These are phyloP conservation scores for Agrocybe chaxingu DNA, from an alignment of 768 basidiomycete species.

Conservation along the genomic window DNA sequence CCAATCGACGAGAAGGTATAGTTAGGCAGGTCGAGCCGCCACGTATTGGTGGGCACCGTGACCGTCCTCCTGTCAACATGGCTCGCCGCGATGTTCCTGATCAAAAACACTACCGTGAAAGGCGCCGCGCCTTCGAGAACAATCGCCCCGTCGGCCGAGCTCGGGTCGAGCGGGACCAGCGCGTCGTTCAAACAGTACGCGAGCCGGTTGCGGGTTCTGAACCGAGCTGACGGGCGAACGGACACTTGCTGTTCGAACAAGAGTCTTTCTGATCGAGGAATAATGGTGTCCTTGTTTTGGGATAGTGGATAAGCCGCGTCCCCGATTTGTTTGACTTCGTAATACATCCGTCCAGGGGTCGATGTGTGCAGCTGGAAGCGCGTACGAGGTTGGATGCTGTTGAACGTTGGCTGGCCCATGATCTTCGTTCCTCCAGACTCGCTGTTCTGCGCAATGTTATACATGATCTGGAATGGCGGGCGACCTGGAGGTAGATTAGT, in stretches of 20 bases:
- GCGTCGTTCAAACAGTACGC: conserved; percentile 75
- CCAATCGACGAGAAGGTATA: conserved; percentile 80
- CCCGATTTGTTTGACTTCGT: conserved; percentile 86
- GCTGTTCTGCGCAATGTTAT: conserved; percentile 72
- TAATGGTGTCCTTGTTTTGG: conserved; percentile 56
- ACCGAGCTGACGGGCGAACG: conserved; percentile 75
- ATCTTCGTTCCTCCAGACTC: conserved; percentile 68
- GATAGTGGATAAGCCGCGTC: conserved; percentile 82
- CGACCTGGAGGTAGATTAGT: conserved; percentile 48
- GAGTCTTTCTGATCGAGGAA: conserved; percentile 66
- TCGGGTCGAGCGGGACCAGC: conserved; percentile 51
- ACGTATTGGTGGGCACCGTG: conserved; percentile 42
- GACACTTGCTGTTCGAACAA: conserved; percentile 86
- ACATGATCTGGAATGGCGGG: conserved; percentile 92
- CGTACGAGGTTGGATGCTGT: conserved; percentile 77
- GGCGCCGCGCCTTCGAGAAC: conserved; percentile 82
- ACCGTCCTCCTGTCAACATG: conserved; percentile 58
- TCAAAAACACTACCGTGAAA: conserved; percentile 73
- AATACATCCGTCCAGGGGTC: conserved; percentile 77
- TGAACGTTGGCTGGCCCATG: conserved; percentile 76
- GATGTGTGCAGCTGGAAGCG: conserved; percentile 81
- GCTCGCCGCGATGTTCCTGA: conserved; percentile 73
- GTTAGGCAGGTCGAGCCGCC: conserved; percentile 70
- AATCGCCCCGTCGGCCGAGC: conserved; percentile 58
- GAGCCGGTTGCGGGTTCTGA: conserved; percentile 62